Base-by-base conservation (phyloP, 768 basidiomycete genomes). In the Postia placenta region DNA sequence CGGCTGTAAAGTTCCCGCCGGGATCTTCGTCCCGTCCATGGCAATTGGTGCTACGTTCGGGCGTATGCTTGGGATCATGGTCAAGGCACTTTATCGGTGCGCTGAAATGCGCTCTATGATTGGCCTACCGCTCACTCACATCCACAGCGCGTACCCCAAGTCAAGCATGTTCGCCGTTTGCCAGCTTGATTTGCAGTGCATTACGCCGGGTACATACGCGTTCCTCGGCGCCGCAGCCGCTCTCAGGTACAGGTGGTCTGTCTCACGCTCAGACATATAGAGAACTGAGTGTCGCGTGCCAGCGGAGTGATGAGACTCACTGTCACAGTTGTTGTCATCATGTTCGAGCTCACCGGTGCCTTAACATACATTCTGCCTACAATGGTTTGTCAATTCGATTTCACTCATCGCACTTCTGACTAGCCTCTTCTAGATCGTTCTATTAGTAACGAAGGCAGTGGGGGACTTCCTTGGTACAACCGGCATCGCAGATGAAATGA, bases 1-100 rank as follows among this genome's bases (percentile, higher is more conserved):
- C 63, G 96, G 96, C 0, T 89, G 85, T 61, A 97, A 92, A 65
- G 96, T 99, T 0, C 96, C 96, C 1, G 90, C 90, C 11, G 96
- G 96, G 22, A 99, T 99, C 56, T 99, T 99, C 57, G 91, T 99
- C 0, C 96, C 96, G 1, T 96, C 94, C 2, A 98, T 99, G 96
- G 96, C 95, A 1, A 85, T 98, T 48, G 96, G 96, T 33, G 96
- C 96, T 3, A 87, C 91, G 0, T 98, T 98, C 61, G 96, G 96
- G 2, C 76, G 96, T 33, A 96, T 98, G 92, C 71, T 99, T 15
- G 96, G 96, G 1, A 98, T 97, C 52, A 75, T 96, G 54, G 93
- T 97, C 26, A 95, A 96, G 67, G 93, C 93, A 0, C 74, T 96
- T 67, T 84, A 95, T 64, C 76, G 74, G 94, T 87, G 53, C 58